Evolutionary conservation across 352 stramenopile species (phyloP).

Genomic region (Globisporangium uncinulatum): DNA sequence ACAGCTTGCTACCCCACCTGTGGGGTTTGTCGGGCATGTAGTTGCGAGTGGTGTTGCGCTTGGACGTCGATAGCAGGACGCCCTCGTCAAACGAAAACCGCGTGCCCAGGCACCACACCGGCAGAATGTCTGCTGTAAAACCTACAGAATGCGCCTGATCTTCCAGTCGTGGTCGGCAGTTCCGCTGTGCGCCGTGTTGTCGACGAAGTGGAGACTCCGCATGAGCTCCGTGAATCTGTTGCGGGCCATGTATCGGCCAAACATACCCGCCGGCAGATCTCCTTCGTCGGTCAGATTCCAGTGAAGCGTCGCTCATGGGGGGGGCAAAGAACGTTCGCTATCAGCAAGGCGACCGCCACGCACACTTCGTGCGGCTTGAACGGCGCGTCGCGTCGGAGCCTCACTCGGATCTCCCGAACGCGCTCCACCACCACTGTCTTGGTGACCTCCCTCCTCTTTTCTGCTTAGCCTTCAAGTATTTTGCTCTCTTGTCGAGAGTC

Average conservation of each 20-base stretch:
- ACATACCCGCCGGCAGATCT: not conserved
- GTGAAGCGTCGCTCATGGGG: too few relatives aligned
- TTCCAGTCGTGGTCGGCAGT: not conserved
- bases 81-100: not conserved
- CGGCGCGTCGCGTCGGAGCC: too few relatives aligned
- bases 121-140: not conserved
- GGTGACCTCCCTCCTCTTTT: too few relatives aligned
- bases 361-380: too few relatives aligned
- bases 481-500: too few relatives aligned
- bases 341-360: too few relatives aligned
- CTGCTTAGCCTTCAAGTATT: too few relatives aligned
- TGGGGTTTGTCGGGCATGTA: not conserved
- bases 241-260: not conserved
- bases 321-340: too few relatives aligned
- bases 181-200: not conserved
- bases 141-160: not conserved
- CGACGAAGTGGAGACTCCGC: not conserved
- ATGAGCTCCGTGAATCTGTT: not conserved
- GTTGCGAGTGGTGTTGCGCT: not conserved
- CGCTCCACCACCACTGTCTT: too few relatives aligned
- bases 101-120: not conserved
- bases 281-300: not conserved
- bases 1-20: not conserved
- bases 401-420: too few relatives aligned
- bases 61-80: not conserved